Base-by-base conservation (phyloP, 2,329 filamentous ascomycete species). In the Talaromyces marneffei region DNA sequence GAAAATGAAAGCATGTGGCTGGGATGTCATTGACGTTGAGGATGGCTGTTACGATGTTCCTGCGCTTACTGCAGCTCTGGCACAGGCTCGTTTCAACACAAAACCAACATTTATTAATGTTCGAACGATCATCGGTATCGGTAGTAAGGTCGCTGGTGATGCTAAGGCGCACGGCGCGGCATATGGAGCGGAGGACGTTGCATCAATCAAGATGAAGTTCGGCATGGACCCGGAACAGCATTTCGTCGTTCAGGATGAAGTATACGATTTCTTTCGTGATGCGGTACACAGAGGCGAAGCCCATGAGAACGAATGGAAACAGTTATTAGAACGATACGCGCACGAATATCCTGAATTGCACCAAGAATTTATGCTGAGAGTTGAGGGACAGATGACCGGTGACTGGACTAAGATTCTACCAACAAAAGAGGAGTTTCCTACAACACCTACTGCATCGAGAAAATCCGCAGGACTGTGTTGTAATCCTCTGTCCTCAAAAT, bases 81-180 rank as follows among this genome's bases (percentile, higher is more conserved):
- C 77, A 39, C 67, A 73, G 14, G 78, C 80, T 8, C 63, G 57
- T 2, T 72, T 75, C 61, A 68, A 67, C 8, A 74, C 78, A 10
- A 81, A 81, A 65, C 83, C 83, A 0, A 81, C 79, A 0, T 84
- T 85, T 65, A 78, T 85, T 74, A 85, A 85, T 66, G 73, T 84
- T 4, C 75, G 75, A 39, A 84, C 82, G 1, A 70, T 82, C 33
- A 84, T 84, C 29, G 82, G 82, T 0, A 58, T 83, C 1, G 82
- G 80, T 2, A 61, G 53, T 65, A 73, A 73, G 2, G 74, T 77
- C 4, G 79, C 79, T 0, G 81, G 81, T 4, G 72, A 82, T 14
- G 83, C 83, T 3, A 78, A 79, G 20, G 81, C 84, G 0, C 85
- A 87, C 63, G 84, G 84, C 23, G 84, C 80, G 10, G 82, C 84